A percentile compares a stretch with the other conserved stretches of the same genome.
These are phyloP conservation scores for Fomitopsis palustris DNA, from an alignment of 1,284 basidiomycete species.

Conservation along the genomic window DNA sequence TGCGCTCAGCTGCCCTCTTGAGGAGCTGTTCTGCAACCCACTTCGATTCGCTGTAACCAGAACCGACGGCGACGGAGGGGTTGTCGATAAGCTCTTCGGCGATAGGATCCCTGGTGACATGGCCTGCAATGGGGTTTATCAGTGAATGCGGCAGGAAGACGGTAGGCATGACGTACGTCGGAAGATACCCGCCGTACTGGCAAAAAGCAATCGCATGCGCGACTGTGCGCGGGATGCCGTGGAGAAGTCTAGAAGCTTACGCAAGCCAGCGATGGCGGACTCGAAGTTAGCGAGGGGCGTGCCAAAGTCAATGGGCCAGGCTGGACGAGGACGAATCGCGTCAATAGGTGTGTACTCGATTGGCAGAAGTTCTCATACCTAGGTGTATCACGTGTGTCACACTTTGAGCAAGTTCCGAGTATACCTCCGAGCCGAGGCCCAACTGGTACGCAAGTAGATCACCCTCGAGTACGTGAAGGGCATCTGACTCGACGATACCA, in stretches of 20 bases:
- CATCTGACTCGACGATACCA: slow-evolving; percentile 23
- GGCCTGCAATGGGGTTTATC: background rate
- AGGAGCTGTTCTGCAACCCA: slow-evolving; percentile 27
- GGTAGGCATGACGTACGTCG: background rate
- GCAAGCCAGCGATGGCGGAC: background rate
- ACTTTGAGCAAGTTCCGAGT: slow-evolving; percentile 16
- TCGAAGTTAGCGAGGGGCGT: slow-evolving; percentile 15
- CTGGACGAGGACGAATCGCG: slow-evolving; percentile 4
- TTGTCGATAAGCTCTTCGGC: slow-evolving; percentile 8
- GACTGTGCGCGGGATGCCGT: background rate
- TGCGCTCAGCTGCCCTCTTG: background rate
- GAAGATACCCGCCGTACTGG: slow-evolving; percentile 5
- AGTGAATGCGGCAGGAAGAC: background rate
- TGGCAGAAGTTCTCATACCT: background rate
- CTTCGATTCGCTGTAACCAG: slow-evolving; percentile 22
- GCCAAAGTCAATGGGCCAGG: slow-evolving; percentile 23
- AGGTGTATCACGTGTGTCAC: slow-evolving; percentile 27
- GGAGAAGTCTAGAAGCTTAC: background rate
- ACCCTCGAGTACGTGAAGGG: slow-evolving; percentile 30
- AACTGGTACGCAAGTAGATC: slow-evolving; percentile 23
- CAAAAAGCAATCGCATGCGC: background rate
- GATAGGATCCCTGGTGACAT: slow-evolving; percentile 8
- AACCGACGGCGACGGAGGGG: slow-evolving; percentile 14
- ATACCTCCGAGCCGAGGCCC: slow-evolving; percentile 14
- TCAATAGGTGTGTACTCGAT: background rate